Base-by-base conservation (phyloP, 495 filamentous ascomycete species). In the Cenococcum geophilum region DNA sequence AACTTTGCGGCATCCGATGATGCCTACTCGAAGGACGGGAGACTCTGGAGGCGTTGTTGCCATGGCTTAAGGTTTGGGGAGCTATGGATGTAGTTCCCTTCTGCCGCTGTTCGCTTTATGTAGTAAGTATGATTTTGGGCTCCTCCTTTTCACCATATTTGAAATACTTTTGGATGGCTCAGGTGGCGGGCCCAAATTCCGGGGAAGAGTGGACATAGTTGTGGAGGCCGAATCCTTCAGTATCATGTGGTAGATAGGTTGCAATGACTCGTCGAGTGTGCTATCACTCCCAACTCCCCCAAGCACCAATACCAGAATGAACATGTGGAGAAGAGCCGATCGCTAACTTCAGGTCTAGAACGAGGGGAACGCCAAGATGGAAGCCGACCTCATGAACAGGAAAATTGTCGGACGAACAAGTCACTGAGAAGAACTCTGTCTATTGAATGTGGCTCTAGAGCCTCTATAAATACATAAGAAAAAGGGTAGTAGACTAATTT, bases 1-100 rank as follows among this genome's bases (percentile, higher is more conserved):
- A 18, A 79, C 71, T 66, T 77, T 71, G 45, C 78, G 78, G 23
- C 71, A 68, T 54, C 80, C 77, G 40, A 83, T 70, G 51, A 83
- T 76, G 25, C 80, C 80, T 23, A 82, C 68, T 52, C 68, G 59
- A 18, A 45, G 40, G 18, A 18, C 18, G 2, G 40, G 40, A 18
- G 40, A 18, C 11, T 45, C 18, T 45, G 40, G 40, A 45, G 40
- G 11, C 4, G 40, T 45, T 45, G 40, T 14, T 18, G 40, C 11
- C 11, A 45, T 45, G 4, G 11, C 18, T 45, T 45, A 18, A 14
- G 4, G 40, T 14, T 45, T 14, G 36, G 14, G 14, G 14, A 8
- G 36, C 36, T 40, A 8, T 40, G 14, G 36, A 40, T 8, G 36
- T 45, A 45, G 11, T 45, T 45, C 4, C 40, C 18, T 45, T 4